phyloP scores from a whole-genome alignment of 2,329 filamentous ascomycete genomes.

The Pseudogymnoascus sp. region DNA sequence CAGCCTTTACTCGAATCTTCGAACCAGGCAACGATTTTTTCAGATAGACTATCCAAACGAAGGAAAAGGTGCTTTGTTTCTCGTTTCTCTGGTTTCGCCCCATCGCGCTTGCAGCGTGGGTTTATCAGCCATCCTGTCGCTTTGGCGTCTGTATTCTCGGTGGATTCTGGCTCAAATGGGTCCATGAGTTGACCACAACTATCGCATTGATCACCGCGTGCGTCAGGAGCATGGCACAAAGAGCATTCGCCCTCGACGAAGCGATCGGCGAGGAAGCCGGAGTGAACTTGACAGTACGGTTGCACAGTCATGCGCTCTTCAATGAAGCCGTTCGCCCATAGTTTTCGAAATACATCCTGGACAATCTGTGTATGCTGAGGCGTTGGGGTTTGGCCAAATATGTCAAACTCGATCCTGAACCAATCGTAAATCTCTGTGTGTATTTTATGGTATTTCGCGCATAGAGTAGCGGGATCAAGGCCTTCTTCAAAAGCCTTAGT shows the following conservation, averaged over 20 bases:
- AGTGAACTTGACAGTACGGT: not conserved
- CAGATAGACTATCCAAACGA: conserved; percentile 42
- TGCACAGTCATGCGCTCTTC: not conserved
- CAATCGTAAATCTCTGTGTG: not conserved
- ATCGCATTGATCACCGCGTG: conserved; percentile 36
- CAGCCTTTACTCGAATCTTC: conserved; percentile 34
- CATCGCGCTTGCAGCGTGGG: conserved; percentile 44
- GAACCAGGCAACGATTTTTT: conserved; percentile 38
- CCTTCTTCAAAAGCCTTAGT: not conserved
- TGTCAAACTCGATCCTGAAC: not conserved
- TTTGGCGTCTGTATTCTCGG: not conserved
- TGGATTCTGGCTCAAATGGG: conserved; percentile 49
- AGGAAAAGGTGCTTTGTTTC: conserved; percentile 45
- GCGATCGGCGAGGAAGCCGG: not conserved
- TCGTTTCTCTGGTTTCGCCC: conserved; percentile 38
- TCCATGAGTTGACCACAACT: conserved; percentile 57
- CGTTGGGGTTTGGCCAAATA: not conserved
- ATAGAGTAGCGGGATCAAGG: not conserved
- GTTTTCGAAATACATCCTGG: not conserved
- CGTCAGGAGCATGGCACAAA: not conserved
- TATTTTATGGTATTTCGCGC: not conserved
- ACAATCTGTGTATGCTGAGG: not conserved
- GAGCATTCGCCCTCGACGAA: not conserved
- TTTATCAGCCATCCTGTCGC: conserved; percentile 36
- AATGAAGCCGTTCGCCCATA: not conserved